phyloP scores from a whole-genome alignment of 2,329 filamentous ascomycete genomes.

The Paradendryphiella salina region DNA sequence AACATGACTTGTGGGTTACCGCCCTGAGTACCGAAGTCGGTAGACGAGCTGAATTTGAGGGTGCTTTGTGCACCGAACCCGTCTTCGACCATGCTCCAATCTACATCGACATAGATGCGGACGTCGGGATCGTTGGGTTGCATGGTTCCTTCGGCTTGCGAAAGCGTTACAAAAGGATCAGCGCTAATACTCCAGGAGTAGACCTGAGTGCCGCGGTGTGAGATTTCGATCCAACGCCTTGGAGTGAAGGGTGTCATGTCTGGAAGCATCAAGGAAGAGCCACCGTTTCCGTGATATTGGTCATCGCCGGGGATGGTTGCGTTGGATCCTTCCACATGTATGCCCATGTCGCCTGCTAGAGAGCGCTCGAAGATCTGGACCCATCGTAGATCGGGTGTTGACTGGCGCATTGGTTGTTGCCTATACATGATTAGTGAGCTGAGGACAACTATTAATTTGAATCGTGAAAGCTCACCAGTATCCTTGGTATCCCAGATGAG shows the following conservation, averaged over 20 bases:
- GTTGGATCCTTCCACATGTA: constrained; percentile 67
- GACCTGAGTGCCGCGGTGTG: constrained; percentile 36
- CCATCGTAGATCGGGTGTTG: constrained; percentile 63
- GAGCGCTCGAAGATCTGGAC: constrained; percentile 62
- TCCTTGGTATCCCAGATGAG: constrained; percentile 47
- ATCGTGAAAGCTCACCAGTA: constrained; percentile 44
- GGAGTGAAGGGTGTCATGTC: constrained; percentile 42
- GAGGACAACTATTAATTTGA: not conserved
- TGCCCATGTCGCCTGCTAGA: constrained; percentile 64
- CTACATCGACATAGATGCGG: constrained; percentile 45
- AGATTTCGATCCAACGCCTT: constrained; percentile 45
- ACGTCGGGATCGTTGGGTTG: constrained; percentile 37
- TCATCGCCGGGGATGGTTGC: constrained; percentile 70
- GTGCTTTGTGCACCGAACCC: constrained; percentile 35
- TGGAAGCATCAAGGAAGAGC: constrained; percentile 35
- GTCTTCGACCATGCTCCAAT: constrained; percentile 38
- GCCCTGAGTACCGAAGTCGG: constrained; percentile 47
- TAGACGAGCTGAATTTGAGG: constrained; percentile 42
- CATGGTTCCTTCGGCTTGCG: constrained; percentile 38
- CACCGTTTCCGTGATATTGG: constrained; percentile 59
- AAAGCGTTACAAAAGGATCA: constrained; percentile 45
- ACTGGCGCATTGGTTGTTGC: constrained; percentile 75
- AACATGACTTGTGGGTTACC: constrained; percentile 36
- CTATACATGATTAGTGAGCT: constrained; percentile 37
- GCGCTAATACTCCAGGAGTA: constrained; percentile 45